These are phyloP conservation scores for Xylaria acuta DNA, from an alignment of 495 filamentous ascomycete species.

Conservation along the genomic window DNA sequence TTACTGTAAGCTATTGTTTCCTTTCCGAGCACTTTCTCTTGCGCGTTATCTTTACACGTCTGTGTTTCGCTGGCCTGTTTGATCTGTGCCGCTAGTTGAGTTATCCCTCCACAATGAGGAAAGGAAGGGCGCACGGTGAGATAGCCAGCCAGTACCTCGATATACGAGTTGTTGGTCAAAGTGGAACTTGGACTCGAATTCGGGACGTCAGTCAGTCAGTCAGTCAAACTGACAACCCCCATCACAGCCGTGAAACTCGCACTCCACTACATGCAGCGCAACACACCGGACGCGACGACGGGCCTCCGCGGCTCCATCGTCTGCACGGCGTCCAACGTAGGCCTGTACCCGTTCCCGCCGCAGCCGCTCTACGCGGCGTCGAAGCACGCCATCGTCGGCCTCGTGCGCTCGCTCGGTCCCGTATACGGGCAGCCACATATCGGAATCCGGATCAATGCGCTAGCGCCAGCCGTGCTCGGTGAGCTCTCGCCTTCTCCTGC, in stretches of 20 bases:
- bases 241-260: slow-evolving; percentile 58
- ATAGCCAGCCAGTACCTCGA: not conserved
- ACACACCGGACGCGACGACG: slow-evolving; percentile 31
- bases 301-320: slow-evolving; percentile 55
- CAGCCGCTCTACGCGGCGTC: slow-evolving; percentile 60
- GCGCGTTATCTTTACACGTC: too few relatives aligned
- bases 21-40: too few relatives aligned
- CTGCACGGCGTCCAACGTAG: slow-evolving; percentile 64
- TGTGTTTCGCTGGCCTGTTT: too few relatives aligned
- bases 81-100: too few relatives aligned
- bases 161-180: not conserved
- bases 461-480: slow-evolving; percentile 61
- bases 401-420: slow-evolving; percentile 56
- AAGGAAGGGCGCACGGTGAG: not conserved
- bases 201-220: not conserved
- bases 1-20: slow-evolving; percentile 57
- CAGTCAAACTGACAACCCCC: slow-evolving; percentile 1
- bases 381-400: slow-evolving; percentile 58
- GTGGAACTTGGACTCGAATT: not conserved
- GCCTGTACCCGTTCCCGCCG: slow-evolving; percentile 62
- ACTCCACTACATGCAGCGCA: slow-evolving; percentile 59
- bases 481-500: slow-evolving; percentile 16
- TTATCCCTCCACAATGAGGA: too few relatives aligned
- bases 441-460: slow-evolving; percentile 59
- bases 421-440: slow-evolving; percentile 41